phyloP scores from a whole-genome alignment of 2,329 filamentous ascomycete species.

The Paramyrothecium roridum region DNA sequence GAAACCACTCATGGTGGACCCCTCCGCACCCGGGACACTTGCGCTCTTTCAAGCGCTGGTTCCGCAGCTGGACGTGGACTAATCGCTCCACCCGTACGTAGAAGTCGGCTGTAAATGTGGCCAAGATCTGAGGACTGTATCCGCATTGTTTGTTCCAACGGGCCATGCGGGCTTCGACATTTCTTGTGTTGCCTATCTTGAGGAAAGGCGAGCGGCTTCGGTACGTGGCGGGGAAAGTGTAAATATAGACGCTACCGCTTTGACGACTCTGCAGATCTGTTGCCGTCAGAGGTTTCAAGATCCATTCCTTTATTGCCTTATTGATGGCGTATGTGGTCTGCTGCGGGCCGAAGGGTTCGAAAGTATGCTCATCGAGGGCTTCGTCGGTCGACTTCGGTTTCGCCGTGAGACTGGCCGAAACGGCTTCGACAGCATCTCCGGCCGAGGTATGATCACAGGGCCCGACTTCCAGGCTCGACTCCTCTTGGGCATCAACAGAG shows the following conservation, averaged over 20 bases:
- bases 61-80: conserved; percentile 22
- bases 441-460: background rate
- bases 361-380: conserved; percentile 8
- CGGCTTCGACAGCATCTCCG: background rate
- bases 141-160: conserved; percentile 16
- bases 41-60: conserved; percentile 18
- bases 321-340: conserved; percentile 10
- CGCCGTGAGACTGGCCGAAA: background rate
- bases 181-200: conserved; percentile 24
- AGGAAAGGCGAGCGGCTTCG: conserved; percentile 12
- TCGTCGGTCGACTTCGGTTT: background rate
- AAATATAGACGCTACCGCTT: conserved; percentile 21
- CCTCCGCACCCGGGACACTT: conserved; percentile 17
- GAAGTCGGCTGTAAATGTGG: conserved; percentile 9
- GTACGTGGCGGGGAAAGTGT: conserved; percentile 15
- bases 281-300: conserved; percentile 4
- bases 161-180: conserved; percentile 17
- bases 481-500: background rate
- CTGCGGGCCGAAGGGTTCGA: conserved; percentile 10
- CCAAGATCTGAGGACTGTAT: conserved; percentile 16
- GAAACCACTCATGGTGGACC: conserved; percentile 25
- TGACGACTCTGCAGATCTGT: background rate
- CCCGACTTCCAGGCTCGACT: background rate
- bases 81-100: conserved; percentile 23
- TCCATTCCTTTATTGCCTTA: conserved; percentile 8